A percentile compares a stretch with the other conserved stretches of the same genome.
Evolutionary conservation across 176 grass and related monocot genomes (phyloP).

Genomic region (Ananas comosus): DNA sequence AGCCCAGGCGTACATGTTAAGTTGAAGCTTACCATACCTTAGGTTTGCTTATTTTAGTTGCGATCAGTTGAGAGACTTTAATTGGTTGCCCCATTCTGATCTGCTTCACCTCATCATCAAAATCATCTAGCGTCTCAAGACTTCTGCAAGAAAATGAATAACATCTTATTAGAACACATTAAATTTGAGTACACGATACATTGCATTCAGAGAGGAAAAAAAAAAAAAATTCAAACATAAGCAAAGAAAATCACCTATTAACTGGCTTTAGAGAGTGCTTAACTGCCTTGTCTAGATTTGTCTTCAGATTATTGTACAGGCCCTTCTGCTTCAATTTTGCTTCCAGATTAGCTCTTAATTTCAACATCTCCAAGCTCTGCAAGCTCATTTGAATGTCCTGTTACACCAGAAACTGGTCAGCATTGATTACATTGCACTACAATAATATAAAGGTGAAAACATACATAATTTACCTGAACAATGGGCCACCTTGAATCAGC

Average conservation of each 20-base stretch:
- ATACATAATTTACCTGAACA: too few relatives aligned
- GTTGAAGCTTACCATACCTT: conserved; percentile 36
- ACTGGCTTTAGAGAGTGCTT: conserved; percentile 25
- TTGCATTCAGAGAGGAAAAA: background rate
- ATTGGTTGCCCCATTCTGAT: conserved; percentile 28
- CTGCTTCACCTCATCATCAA: conserved; percentile 73
- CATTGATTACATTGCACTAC: conserved; percentile 4
- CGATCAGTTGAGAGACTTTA: conserved; percentile 31
- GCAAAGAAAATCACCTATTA: conserved; percentile 35
- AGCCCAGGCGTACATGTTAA: background rate
- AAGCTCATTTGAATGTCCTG: conserved; percentile 47
- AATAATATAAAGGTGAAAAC: background rate
- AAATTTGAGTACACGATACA: conserved; percentile 7
- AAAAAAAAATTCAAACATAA: conserved; percentile 3
- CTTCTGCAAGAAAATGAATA: conserved; percentile 31
- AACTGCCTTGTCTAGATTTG: conserved; percentile 35
- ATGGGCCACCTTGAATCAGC: too few relatives aligned
- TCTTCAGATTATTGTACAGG: conserved; percentile 41
- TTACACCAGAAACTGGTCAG: conserved; percentile 13
- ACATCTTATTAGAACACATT: conserved; percentile 21
- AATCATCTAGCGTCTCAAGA: conserved; percentile 48
- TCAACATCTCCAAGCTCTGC: conserved; percentile 84
- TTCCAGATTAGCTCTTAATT: conserved; percentile 77
- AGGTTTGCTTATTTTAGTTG: conserved; percentile 46
- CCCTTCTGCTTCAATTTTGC: conserved; percentile 83